These are phyloP conservation scores for Hymenoscyphus occultus DNA, from an alignment of 2,329 filamentous ascomycete species.

Conservation along the genomic window DNA sequence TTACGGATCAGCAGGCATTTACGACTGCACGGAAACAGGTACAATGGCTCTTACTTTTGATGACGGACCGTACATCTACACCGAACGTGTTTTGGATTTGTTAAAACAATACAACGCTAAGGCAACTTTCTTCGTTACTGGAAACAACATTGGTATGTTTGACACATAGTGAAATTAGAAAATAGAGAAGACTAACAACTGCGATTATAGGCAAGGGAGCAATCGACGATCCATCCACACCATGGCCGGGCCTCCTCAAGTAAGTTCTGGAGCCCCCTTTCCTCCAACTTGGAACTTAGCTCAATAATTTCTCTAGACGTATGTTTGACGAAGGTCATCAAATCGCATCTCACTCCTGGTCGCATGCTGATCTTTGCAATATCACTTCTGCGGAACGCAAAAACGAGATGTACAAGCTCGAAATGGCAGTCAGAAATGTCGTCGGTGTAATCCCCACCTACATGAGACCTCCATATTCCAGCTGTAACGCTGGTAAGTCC, in stretches of 20 bases:
- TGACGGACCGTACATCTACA: constrained; percentile 63
- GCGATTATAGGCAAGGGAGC: constrained; percentile 48
- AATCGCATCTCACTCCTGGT: constrained; percentile 57
- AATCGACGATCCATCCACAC: constrained; percentile 49
- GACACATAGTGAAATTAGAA: neutral
- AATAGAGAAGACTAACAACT: constrained; percentile 32
- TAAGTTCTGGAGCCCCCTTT: constrained; percentile 7
- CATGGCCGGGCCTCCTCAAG: constrained; percentile 39
- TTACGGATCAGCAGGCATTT: constrained; percentile 58
- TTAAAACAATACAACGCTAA: constrained; percentile 58
- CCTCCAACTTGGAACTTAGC: neutral
- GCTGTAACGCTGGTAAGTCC: constrained; percentile 37
- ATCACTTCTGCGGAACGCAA: constrained; percentile 43
- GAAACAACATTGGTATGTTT: constrained; percentile 39
- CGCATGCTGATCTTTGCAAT: constrained; percentile 46
- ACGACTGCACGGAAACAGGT: constrained; percentile 53
- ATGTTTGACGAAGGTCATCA: constrained; percentile 51
- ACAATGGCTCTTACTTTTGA: constrained; percentile 66
- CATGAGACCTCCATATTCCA: constrained; percentile 46
- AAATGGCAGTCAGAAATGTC: constrained; percentile 54
- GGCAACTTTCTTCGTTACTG: constrained; percentile 56
- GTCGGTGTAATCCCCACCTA: constrained; percentile 53
- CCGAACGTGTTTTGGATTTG: constrained; percentile 58
- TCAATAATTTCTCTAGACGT: constrained; percentile 18
- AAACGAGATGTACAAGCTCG: constrained; percentile 50